Evolutionary conservation across 306 rosid species (phyloP).

Genomic region (Vicia faba): DNA sequence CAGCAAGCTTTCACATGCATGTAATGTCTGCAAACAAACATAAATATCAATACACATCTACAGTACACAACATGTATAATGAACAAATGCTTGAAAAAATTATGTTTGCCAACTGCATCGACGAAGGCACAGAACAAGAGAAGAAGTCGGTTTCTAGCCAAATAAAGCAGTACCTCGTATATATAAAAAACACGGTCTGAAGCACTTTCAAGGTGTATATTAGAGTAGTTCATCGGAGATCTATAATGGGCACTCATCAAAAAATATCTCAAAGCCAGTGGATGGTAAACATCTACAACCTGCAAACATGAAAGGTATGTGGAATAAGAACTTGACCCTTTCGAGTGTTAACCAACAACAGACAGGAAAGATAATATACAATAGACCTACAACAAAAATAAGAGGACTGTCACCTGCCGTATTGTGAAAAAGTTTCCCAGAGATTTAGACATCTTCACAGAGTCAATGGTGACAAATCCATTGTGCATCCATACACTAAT

Average conservation of each 20-base stretch:
- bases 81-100: constrained; percentile 26
- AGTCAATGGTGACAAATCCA: constrained; percentile 90
- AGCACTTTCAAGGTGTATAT: constrained; percentile 82
- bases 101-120: neutral
- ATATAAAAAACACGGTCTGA: constrained; percentile 89
- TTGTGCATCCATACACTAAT: constrained; percentile 91
- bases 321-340: constrained; percentile 24
- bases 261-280: constrained; percentile 89
- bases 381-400: constrained; percentile 16
- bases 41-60: constrained; percentile 33
- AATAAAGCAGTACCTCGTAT: constrained; percentile 66
- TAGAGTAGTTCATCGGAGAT: constrained; percentile 89
- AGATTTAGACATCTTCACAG: constrained; percentile 95
- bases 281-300: constrained; percentile 92
- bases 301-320: constrained; percentile 39
- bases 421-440: constrained; percentile 96
- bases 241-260: constrained; percentile 91
- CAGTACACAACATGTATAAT: neutral
- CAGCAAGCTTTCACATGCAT: constrained; percentile 74
- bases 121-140: neutral
- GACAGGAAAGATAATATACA: constrained; percentile 5
- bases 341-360: constrained; percentile 11
- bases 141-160: constrained; percentile 17
- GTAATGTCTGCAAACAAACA: constrained; percentile 66
- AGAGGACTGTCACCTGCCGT: constrained; percentile 65